phyloP scores from a whole-genome alignment of 805 yeast genomes.

The Pichia californica region DNA sequence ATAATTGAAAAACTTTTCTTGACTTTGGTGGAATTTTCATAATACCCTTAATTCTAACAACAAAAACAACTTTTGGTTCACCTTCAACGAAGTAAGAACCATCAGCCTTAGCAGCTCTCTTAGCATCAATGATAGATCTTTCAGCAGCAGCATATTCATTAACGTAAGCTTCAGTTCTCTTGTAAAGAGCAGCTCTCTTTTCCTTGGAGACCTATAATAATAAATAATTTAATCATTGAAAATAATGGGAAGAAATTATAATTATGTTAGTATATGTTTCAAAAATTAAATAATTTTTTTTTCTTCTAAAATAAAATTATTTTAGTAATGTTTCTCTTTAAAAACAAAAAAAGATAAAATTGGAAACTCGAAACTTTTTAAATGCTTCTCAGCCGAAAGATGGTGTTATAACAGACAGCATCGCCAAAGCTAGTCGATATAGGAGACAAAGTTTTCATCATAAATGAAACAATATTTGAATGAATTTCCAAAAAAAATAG shows the following conservation, averaged over 20 bases:
- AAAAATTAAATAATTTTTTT: neutral
- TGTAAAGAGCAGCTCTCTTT: conserved; percentile 48
- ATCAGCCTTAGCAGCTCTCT: conserved; percentile 89
- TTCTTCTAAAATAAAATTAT: neutral
- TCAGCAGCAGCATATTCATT: conserved; percentile 91
- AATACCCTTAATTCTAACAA: conserved; percentile 98
- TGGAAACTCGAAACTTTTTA: neutral
- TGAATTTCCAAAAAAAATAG: neutral
- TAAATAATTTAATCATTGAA: neutral
- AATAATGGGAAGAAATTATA: neutral
- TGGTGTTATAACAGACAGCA: conserved; percentile 71
- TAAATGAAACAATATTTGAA: conserved; percentile 10
- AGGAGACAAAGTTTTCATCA: conserved; percentile 42
- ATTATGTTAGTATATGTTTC: conserved; percentile 24
- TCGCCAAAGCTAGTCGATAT: conserved; percentile 63
- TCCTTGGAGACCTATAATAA: conserved; percentile 36
- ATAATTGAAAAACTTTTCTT: conserved; percentile 94
- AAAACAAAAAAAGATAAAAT: neutral
- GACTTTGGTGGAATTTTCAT: conserved; percentile 98
- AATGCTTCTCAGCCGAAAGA: conserved; percentile 54
- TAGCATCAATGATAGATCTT: conserved; percentile 78
- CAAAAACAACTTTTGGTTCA: conserved; percentile 90
- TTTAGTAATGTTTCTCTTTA: neutral
- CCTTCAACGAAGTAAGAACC: conserved; percentile 95
- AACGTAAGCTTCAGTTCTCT: conserved; percentile 95